Percentiles rank a stretch among this genome's conserved stretches.
Evolutionary conservation across 176 grass and related monocot species (phyloP).

Genomic region (maize (Zea mays)): Zm-B73-REFERENCE-NAM-5.0 NC_050099.1:233658001-233658500

Average conservation of each 20-base stretch:
- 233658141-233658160: constrained; percentile 69
- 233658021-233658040: constrained; percentile 85
- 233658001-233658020: constrained; percentile 87
- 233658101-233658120: constrained; percentile 71
- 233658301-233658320: neutral
- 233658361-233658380: constrained; percentile 2
- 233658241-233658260: constrained; percentile 69
- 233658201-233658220: constrained; percentile 61
- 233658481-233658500: too few species aligned
- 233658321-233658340: constrained; percentile 40
- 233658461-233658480: too few species aligned
- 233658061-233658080: constrained; percentile 69
- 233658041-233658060: constrained; percentile 77
- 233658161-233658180: constrained; percentile 60
- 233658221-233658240: constrained; percentile 89
- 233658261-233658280: constrained; percentile 16
- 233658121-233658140: constrained; percentile 81
- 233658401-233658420: too few species aligned
- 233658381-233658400: constrained; percentile 7
- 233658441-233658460: too few species aligned
- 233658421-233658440: too few species aligned
- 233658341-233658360: constrained; percentile 34
- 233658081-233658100: constrained; percentile 49
- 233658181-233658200: constrained; percentile 79
- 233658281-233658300: constrained; percentile 18